These are phyloP conservation scores for Lentinula boryana DNA, from an alignment of 768 basidiomycete species.

Conservation along the genomic window DNA sequence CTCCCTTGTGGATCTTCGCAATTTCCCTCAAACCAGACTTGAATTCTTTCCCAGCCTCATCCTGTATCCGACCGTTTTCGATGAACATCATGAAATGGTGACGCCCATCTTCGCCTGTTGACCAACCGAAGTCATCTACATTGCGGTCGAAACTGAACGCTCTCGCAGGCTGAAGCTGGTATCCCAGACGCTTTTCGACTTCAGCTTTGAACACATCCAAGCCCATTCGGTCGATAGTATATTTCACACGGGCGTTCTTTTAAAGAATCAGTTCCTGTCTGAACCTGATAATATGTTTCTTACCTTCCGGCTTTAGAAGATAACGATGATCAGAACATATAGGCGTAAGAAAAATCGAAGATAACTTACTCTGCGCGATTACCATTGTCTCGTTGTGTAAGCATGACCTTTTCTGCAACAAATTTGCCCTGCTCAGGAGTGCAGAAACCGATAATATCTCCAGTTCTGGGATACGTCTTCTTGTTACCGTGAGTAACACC, in stretches of 20 bases:
- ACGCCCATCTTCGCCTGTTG: slow-evolving; percentile 76
- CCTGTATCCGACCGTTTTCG: slow-evolving; percentile 97
- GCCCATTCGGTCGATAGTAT: slow-evolving; percentile 96
- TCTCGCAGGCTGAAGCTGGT: slow-evolving; percentile 64
- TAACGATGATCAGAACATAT: slow-evolving; percentile 7
- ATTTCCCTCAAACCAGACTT: slow-evolving; percentile 92
- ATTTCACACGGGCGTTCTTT: slow-evolving; percentile 87
- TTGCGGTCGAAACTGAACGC: slow-evolving; percentile 82
- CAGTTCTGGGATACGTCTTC: slow-evolving; percentile 94
- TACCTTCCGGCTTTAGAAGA: slow-evolving; percentile 47
- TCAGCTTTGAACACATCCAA: slow-evolving; percentile 81
- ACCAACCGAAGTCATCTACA: slow-evolving; percentile 94
- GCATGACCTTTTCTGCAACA: slow-evolving; percentile 90
- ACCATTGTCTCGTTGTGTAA: slow-evolving; percentile 92
- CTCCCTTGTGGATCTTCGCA: slow-evolving; percentile 90
- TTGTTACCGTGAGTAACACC: slow-evolving; percentile 99
- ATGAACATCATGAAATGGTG: slow-evolving; percentile 93
- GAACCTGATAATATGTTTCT: background rate
- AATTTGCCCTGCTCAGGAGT: slow-evolving; percentile 77
- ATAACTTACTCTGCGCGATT: slow-evolving; percentile 83
- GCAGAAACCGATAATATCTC: slow-evolving; percentile 88
- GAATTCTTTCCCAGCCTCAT: slow-evolving; percentile 85
- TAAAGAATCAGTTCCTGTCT: background rate
- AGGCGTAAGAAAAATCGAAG: background rate
- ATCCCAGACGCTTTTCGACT: slow-evolving; percentile 87